Conservation (phyloP, 352 stramenopile genomes). For the Thalassiosira hispida region DNA sequence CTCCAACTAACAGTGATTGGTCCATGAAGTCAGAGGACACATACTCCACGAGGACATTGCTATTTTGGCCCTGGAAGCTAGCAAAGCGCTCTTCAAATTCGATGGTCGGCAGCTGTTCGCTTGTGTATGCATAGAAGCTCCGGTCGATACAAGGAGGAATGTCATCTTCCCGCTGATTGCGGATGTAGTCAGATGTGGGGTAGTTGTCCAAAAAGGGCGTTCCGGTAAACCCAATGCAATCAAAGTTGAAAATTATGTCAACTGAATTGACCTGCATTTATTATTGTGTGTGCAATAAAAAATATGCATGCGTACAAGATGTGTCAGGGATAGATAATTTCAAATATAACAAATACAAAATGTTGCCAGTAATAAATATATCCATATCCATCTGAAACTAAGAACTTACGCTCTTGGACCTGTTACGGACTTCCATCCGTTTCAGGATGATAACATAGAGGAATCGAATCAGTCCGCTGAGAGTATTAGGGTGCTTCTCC, state of each 20-base stretch:
- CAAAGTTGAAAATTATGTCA: constrained; percentile 77
- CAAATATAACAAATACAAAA: too few species aligned
- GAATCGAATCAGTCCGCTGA: constrained; percentile 62
- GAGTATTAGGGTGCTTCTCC: constrained; percentile 57
- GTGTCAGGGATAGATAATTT: too few species aligned
- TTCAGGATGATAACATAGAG: constrained; percentile 72
- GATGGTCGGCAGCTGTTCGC: constrained; percentile 44
- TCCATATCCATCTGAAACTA: too few species aligned
- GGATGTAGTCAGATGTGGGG: constrained; percentile 67
- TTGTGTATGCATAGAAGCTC: constrained; percentile 70
- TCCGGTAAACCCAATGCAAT: constrained; percentile 71
- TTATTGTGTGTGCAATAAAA: too few species aligned
- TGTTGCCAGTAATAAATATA: too few species aligned
- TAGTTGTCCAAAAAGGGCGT: constrained; percentile 73
- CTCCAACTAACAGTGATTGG: constrained; percentile 51
- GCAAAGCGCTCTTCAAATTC: constrained; percentile 61
- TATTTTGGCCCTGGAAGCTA: constrained; percentile 70
- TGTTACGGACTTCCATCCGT: constrained; percentile 70
- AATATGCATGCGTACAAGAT: too few species aligned
- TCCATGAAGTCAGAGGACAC: constrained; percentile 71
- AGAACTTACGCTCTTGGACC: too few species aligned
- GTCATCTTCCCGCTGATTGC: constrained; percentile 56
- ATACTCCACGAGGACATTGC: constrained; percentile 60
- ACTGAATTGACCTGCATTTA: constrained; percentile 70
- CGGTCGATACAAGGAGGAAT: constrained; percentile 69